Evolutionary conservation across 139 green algal genomes (phyloP).

Genomic region (Mesotaenium endlicherianum): DNA sequence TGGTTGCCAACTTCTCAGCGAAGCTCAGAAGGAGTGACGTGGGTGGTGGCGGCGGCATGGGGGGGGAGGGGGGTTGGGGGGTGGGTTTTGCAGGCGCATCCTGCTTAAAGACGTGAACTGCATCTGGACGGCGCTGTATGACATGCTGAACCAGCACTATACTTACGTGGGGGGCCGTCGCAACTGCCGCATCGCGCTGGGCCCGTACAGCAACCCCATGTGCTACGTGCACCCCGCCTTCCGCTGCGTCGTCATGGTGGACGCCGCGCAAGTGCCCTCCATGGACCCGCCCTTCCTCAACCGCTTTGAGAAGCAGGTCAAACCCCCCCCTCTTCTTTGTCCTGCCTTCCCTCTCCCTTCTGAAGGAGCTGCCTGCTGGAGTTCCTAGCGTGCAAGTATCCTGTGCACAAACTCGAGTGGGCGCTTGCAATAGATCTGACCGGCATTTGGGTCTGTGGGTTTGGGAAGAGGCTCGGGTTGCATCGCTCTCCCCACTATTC

Average conservation of each 20-base stretch:
- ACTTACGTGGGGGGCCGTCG: conserved; percentile 18
- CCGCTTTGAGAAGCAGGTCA: conserved; percentile 42
- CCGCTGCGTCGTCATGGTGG: conserved; percentile 40
- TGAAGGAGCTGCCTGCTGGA: background rate
- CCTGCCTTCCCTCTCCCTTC: too few relatives aligned
- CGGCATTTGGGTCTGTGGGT: too few relatives aligned
- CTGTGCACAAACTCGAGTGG: too few relatives aligned
- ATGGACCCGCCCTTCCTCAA: conserved; percentile 38
- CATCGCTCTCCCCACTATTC: too few relatives aligned
- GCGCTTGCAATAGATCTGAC: too few relatives aligned
- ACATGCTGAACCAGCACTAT: conserved; percentile 58
- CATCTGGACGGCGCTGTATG: conserved; percentile 50
- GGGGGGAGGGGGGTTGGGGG: too few relatives aligned
- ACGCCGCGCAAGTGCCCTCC: background rate
- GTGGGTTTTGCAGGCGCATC: conserved; percentile 1
- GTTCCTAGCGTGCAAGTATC: background rate
- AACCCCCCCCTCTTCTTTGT: too few relatives aligned
- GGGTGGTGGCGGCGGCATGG: too few relatives aligned
- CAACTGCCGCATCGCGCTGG: conserved; percentile 50
- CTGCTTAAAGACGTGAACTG: conserved; percentile 25
- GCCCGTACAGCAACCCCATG: conserved; percentile 45
- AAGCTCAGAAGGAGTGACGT: background rate
- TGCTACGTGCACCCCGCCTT: conserved; percentile 49
- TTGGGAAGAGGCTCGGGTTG: too few relatives aligned
- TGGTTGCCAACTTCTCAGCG: background rate